These are phyloP conservation scores for Boletales sp. DNA, from an alignment of 768 basidiomycete species.

Conservation along the genomic window DNA sequence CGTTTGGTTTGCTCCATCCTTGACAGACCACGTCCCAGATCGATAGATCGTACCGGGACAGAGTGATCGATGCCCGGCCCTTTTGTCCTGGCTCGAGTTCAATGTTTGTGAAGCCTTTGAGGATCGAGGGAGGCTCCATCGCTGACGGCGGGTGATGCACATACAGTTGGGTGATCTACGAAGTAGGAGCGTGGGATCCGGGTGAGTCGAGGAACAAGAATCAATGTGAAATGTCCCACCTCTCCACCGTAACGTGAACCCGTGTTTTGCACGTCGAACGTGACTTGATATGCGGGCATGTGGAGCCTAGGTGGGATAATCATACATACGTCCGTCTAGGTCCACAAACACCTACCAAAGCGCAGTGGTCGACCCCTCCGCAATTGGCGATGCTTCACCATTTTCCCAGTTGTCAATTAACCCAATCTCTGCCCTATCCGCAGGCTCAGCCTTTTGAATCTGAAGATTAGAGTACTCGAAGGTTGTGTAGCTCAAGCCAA, in stretches of 20 bases:
- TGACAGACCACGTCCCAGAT: slow-evolving; percentile 75
- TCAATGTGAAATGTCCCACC: slow-evolving; percentile 32
- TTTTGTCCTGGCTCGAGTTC: slow-evolving; percentile 46
- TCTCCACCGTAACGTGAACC: slow-evolving; percentile 64
- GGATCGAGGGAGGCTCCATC: slow-evolving; percentile 66
- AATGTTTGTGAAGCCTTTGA: slow-evolving; percentile 67
- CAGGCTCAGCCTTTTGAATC: slow-evolving; percentile 38
- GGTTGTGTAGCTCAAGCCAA: slow-evolving; percentile 80
- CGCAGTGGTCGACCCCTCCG: slow-evolving; percentile 57
- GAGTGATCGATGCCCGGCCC: slow-evolving; percentile 45
- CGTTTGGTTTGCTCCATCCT: slow-evolving; percentile 69
- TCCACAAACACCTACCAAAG: slow-evolving; percentile 43
- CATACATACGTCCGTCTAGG: not conserved
- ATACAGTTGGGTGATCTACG: slow-evolving; percentile 72
- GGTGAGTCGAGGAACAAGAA: too few species aligned
- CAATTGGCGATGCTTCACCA: slow-evolving; percentile 52
- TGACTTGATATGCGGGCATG: slow-evolving; percentile 56
- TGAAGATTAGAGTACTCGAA: slow-evolving; percentile 68
- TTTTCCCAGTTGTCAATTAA: slow-evolving; percentile 52
- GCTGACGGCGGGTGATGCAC: slow-evolving; percentile 60
- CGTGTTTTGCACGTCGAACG: slow-evolving; percentile 64
- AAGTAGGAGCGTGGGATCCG: not conserved
- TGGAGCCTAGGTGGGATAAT: slow-evolving; percentile 47
- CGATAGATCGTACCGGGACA: slow-evolving; percentile 68
- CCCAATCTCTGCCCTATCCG: slow-evolving; percentile 27